phyloP scores from a whole-genome alignment of 805 yeast genomes.

The Novakomyces olei region DNA sequence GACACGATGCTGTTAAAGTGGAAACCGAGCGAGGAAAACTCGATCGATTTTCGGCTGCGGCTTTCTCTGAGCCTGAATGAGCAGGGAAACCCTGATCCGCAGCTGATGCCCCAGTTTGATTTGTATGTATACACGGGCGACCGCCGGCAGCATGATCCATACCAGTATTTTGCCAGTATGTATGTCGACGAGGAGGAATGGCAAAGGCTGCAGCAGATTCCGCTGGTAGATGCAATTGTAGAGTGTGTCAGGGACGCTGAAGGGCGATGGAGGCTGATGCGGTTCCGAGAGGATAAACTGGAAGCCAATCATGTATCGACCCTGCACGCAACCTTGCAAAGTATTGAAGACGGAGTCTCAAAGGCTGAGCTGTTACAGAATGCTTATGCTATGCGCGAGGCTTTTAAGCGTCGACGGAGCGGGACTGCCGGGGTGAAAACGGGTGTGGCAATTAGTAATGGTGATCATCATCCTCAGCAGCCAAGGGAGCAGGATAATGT shows the following conservation, averaged over 20 bases:
- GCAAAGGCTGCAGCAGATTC: constrained; percentile 56
- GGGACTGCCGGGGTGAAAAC: background rate
- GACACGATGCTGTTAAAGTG: constrained; percentile 73
- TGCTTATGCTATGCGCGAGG: background rate
- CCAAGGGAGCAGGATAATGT: too few relatives aligned
- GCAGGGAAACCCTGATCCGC: background rate
- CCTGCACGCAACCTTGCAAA: constrained; percentile 59
- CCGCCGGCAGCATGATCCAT: too few relatives aligned
- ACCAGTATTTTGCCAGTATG: constrained; percentile 46
- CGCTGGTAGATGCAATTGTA: constrained; percentile 69
- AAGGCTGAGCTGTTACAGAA: constrained; percentile 41
- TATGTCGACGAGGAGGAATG: constrained; percentile 50
- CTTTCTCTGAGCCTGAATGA: constrained; percentile 15
- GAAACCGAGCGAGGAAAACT: constrained; percentile 93
- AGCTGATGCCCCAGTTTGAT: constrained; percentile 10
- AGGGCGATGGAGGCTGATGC: constrained; percentile 58
- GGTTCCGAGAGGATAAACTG: constrained; percentile 83
- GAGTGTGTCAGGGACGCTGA: constrained; percentile 53
- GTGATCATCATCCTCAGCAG: background rate
- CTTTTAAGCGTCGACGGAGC: background rate
- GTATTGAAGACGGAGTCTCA: constrained; percentile 69
- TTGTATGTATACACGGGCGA: constrained; percentile 64
- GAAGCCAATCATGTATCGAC: constrained; percentile 70
- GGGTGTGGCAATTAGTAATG: background rate
- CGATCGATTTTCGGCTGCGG: constrained; percentile 64